Percentiles rank a stretch among this genome's conserved stretches.
phyloP scores from a whole-genome alignment of 805 yeast genomes.

The Saccharomycopsis synnaedendra region DNA sequence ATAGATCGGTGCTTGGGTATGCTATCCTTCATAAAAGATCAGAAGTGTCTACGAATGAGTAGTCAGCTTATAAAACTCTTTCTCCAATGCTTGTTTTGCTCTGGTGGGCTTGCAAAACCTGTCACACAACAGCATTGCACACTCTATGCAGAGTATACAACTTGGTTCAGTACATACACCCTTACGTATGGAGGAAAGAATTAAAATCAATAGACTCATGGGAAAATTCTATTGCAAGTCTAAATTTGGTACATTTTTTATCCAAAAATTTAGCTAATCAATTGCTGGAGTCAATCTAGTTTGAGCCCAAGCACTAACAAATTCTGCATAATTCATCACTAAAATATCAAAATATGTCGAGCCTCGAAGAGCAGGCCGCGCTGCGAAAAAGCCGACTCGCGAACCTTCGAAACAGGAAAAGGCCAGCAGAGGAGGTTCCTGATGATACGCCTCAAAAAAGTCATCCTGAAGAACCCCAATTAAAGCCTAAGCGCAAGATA shows the following conservation, averaged over 20 bases:
- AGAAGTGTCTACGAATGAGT: too few relatives aligned
- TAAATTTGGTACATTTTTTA: not conserved
- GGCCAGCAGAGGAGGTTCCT: not conserved
- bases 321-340: not conserved
- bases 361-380: conserved; percentile 1
- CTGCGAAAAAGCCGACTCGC: conserved; percentile 3
- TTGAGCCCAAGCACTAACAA: not conserved
- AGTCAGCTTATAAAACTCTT: too few relatives aligned
- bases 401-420: conserved; percentile 3
- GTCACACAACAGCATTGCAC: too few relatives aligned
- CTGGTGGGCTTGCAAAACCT: too few relatives aligned
- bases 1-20: too few relatives aligned
- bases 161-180: too few relatives aligned
- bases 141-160: too few relatives aligned
- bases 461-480: not conserved
- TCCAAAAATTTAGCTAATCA: not conserved
- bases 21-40: too few relatives aligned
- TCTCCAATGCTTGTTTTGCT: too few relatives aligned
- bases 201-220: too few relatives aligned
- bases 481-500: not conserved
- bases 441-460: not conserved
- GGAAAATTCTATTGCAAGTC: too few relatives aligned
- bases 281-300: not conserved
- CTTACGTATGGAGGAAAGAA: too few relatives aligned
- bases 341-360: not conserved